Percentiles rank a stretch among this genome's conserved stretches.
Conservation (phyloP, 441 rosid genomes). For the Populus hybrid region DNA sequence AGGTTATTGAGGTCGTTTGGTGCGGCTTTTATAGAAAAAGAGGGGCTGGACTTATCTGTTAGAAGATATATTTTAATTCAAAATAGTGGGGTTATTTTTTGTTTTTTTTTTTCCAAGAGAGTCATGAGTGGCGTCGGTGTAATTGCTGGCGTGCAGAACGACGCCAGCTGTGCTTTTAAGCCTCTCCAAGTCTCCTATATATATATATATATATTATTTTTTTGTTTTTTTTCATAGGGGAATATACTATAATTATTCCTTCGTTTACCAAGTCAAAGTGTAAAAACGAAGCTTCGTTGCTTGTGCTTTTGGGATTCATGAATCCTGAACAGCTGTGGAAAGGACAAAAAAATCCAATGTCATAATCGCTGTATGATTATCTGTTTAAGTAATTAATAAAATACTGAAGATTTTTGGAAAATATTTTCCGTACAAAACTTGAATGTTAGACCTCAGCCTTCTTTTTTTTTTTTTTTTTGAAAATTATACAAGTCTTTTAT, state of each 20-base stretch:
- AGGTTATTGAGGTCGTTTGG: neutral
- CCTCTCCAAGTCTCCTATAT: neutral
- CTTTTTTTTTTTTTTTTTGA: too few species aligned
- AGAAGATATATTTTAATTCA: neutral
- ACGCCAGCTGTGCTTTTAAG: constrained; percentile 27
- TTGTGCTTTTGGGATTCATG: neutral
- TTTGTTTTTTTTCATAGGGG: neutral
- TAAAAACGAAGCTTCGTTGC: neutral
- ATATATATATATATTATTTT: neutral
- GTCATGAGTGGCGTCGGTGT: constrained; percentile 28
- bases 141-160: constrained; percentile 31
- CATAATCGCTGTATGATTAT: neutral
- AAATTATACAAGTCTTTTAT: too few species aligned
- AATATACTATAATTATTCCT: constrained; percentile 9
- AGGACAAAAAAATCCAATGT: neutral
- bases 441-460: too few species aligned
- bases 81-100: neutral
- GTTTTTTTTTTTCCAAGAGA: too few species aligned
- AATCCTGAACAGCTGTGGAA: neutral
- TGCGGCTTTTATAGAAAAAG: constrained; percentile 28
- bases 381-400: too few species aligned
- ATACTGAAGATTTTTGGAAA: too few species aligned
- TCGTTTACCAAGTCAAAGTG: neutral
- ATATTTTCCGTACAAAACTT: too few species aligned
- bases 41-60: neutral